Conservation (phyloP, 352 stramenopile species). For the Thraustochytrium sp. region DNA sequence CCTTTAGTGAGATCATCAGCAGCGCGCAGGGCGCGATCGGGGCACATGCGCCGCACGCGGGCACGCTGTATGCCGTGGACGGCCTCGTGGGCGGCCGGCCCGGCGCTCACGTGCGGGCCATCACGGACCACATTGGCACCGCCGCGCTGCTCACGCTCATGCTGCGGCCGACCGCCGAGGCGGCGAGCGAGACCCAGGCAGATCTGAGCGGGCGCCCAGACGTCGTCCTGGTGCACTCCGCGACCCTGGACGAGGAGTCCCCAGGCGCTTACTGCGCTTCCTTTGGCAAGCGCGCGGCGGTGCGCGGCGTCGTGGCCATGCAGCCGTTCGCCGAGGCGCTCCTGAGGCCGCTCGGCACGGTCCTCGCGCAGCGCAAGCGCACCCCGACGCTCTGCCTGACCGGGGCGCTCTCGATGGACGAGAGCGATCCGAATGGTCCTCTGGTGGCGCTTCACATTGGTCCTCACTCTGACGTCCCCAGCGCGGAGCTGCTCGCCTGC, state of each 20-base stretch:
- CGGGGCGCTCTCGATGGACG: background rate
- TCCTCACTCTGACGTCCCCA: background rate
- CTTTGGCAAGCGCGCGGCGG: background rate
- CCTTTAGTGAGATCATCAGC: background rate
- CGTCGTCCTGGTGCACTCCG: constrained; percentile 19
- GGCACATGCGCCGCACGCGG: background rate
- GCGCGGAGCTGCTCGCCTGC: background rate
- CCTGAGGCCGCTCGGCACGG: background rate
- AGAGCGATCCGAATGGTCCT: background rate
- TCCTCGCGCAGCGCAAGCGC: background rate
- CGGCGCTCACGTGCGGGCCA: background rate
- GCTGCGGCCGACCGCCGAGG: background rate
- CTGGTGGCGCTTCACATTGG: background rate
- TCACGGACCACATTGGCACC: background rate
- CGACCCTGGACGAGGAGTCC: background rate
- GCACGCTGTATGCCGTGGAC: background rate
- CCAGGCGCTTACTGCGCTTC: background rate
- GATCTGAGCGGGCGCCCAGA: background rate
- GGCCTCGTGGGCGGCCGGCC: background rate
- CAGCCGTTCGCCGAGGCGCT: background rate
- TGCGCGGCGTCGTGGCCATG: background rate
- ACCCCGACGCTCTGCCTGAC: background rate
- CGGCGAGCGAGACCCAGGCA: background rate
- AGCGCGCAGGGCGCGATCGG: background rate
- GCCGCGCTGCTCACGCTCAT: background rate